Conservation (phyloP, 139 green algal genomes). For the Ettlia oleoabundans region DNA sequence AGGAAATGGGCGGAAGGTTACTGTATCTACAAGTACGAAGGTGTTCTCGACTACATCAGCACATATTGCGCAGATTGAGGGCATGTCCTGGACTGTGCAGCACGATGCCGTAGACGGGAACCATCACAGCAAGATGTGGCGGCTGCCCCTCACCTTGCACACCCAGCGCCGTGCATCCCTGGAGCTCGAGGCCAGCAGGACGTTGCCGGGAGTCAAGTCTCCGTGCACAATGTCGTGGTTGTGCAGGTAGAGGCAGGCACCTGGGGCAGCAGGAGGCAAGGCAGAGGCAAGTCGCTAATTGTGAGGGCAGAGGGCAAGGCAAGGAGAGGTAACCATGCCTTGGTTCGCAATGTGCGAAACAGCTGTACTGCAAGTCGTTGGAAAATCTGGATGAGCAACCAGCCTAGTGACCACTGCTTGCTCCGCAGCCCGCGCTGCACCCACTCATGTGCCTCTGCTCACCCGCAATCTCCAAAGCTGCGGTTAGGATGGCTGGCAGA, state of each 20-base stretch:
- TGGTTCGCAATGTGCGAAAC: too few species aligned
- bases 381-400: too few species aligned
- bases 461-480: slow-evolving; percentile 37
- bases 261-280: slow-evolving; percentile 13
- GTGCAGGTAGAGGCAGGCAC: slow-evolving; percentile 72
- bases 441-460: too few species aligned
- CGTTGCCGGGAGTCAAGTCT: background rate
- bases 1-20: background rate
- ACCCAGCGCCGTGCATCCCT: slow-evolving; percentile 3
- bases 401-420: too few species aligned
- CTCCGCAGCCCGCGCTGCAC: too few species aligned
- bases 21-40: too few species aligned
- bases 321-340: background rate
- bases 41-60: too few species aligned
- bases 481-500: background rate
- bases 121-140: background rate
- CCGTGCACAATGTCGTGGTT: slow-evolving; percentile 62
- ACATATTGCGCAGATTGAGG: too few species aligned
- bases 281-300: background rate
- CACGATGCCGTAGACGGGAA: background rate
- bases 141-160: background rate
- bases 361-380: background rate
- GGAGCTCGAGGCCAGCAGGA: background rate
- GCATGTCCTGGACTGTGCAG: background rate
- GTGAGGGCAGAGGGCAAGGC: background rate